Base-by-base conservation (phyloP, 1,284 basidiomycete genomes). In the Fomes fomentarius region DNA sequence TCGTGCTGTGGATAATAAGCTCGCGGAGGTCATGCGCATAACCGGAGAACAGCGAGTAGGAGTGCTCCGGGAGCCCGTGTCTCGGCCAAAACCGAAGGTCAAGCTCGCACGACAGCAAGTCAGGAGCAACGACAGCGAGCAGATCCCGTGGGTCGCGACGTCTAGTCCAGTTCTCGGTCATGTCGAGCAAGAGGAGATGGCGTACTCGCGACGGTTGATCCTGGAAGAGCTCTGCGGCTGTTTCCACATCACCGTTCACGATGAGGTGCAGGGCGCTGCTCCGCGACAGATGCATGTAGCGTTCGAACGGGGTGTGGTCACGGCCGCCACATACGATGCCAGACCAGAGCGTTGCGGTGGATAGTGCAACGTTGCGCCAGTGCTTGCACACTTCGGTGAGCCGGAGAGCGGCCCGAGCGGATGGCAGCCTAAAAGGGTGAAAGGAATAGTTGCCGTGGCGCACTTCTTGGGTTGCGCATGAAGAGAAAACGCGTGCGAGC, bases 401-500 rank as follows among this genome's bases (percentile, higher is more conserved):
- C 24, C 73, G 47, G 47, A 80, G 66, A 63, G 81, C 79, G 55
- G 79, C 79, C 19, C 66, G 62, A 19, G 48, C 42, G 7, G 42
- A 37, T 21, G 58, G 54, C 21, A 41, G 34, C 4, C 55, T 46
- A n/a, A 52, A 28, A 26, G 63, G 59, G 8, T 66, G 61, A 15
- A 65, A 62, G 17, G 63, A 60, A 4, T 64, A 59, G 26, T 61
- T 65, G 17, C 69, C 67, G 9, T 67, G 64, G 22, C 56, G 51
- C 8, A 54, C 51, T 7, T 71, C 68, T 17, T 69, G 64, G 22
- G 74, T 69, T 26, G 71, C 70, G 10, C 82, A 82, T 7, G 79
- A 57, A n/a, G 69, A 63, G 62, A 85, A 86, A 35, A 86, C 81
- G 49, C 81, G 70, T 0, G 76, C 76, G 14, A 85, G 73, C 5